Percentiles rank a stretch among this genome's conserved stretches.
Conservation (phyloP, 2,329 filamentous ascomycete genomes). For the Pseudofabraea citricarpa region DNA sequence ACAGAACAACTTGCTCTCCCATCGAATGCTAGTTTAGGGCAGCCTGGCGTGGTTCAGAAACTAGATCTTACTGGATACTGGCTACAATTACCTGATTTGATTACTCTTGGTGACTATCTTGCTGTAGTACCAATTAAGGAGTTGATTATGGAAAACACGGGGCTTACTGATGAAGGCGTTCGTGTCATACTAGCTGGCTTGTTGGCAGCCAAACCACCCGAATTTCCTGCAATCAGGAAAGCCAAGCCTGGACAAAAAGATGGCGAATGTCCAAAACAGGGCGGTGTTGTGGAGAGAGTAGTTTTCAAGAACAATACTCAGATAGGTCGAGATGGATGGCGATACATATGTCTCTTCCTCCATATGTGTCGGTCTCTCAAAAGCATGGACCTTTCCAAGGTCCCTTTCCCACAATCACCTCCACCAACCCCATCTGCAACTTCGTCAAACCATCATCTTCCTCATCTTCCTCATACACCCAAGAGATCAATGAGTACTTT, state of each 20-base stretch:
- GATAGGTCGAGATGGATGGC: constrained; percentile 84
- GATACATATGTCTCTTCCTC: constrained; percentile 81
- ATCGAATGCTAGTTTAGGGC: constrained; percentile 55
- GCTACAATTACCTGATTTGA: constrained; percentile 75
- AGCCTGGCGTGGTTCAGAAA: constrained; percentile 73
- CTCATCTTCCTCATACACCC: constrained; percentile 11
- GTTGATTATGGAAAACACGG: constrained; percentile 80
- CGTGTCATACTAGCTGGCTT: constrained; percentile 83
- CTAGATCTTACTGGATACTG: constrained; percentile 82
- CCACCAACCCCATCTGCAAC: constrained; percentile 3
- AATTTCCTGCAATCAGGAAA: constrained; percentile 36
- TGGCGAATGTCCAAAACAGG: constrained; percentile 26
- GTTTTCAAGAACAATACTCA: constrained; percentile 85
- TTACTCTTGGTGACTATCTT: constrained; percentile 89
- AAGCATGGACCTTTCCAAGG: constrained; percentile 79
- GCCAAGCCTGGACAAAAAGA: constrained; percentile 15
- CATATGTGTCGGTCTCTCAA: constrained; percentile 86
- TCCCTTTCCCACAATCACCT: constrained; percentile 61
- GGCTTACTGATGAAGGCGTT: constrained; percentile 80
- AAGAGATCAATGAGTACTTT: constrained; percentile 14
- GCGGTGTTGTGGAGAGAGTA: constrained; percentile 79
- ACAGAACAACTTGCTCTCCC: constrained; percentile 79
- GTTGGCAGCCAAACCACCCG: constrained; percentile 69
- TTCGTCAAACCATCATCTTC: constrained; percentile 9
- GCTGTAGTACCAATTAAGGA: constrained; percentile 89